Evolutionary conservation across 1,139 yeast species (phyloP).

Genomic region (Kodamaea sp.): DNA sequence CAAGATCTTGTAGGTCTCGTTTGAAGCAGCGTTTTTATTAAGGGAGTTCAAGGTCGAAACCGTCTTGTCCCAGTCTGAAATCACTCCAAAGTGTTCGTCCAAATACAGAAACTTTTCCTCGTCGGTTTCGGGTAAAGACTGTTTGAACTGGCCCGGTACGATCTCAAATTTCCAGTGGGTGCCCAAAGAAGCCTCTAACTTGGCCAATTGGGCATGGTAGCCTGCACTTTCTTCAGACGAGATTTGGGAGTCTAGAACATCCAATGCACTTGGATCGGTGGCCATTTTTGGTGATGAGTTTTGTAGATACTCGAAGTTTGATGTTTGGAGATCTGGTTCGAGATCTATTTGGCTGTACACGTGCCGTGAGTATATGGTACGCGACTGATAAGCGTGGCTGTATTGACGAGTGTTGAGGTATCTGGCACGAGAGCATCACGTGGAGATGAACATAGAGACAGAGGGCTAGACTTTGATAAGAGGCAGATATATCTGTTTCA

Average conservation of each 20-base stretch:
- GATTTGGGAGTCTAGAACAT: conserved; percentile 17
- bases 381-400: too few relatives aligned
- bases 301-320: too few relatives aligned
- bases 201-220: conserved; percentile 9
- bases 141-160: conserved; percentile 41
- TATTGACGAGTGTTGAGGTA: too few relatives aligned
- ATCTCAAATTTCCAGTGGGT: conserved; percentile 37
- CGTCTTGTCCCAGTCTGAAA: conserved; percentile 34
- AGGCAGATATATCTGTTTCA: too few relatives aligned
- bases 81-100: conserved; percentile 40
- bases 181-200: conserved; percentile 6
- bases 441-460: too few relatives aligned
- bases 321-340: too few relatives aligned
- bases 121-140: conserved; percentile 38
- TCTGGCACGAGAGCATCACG: too few relatives aligned
- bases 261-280: conserved; percentile 13
- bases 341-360: too few relatives aligned
- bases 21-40: conserved; percentile 23
- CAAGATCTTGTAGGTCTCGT: conserved; percentile 37
- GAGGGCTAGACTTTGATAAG: too few relatives aligned
- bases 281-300: conserved; percentile 13
- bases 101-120: conserved; percentile 40
- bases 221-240: conserved; percentile 8
- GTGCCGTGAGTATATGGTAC: too few relatives aligned
- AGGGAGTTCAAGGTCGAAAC: conserved; percentile 26